Conservation (phyloP, 2,329 filamentous ascomycete genomes). For the Graphilbum sp. region DNA sequence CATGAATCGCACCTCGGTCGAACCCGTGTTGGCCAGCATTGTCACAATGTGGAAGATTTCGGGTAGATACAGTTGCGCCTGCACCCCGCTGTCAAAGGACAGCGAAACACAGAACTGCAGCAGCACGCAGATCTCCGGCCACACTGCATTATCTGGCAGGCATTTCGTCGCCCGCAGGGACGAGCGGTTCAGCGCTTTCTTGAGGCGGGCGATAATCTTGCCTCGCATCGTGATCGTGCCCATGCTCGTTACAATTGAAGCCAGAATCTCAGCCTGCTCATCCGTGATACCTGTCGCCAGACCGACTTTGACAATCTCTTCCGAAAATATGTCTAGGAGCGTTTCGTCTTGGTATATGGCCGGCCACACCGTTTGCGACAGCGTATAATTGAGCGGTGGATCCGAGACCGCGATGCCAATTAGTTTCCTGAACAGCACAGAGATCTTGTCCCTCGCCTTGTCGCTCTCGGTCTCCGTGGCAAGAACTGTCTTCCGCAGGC, state of each 20-base stretch:
- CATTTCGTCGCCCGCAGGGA: conserved; percentile 49
- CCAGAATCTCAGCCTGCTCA: conserved; percentile 41
- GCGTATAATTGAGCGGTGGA: conserved; percentile 36
- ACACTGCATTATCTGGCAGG: conserved; percentile 50
- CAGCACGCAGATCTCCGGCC: conserved; percentile 52
- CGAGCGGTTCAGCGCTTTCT: conserved; percentile 51
- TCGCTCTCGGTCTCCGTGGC: conserved; percentile 45
- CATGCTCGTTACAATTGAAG: conserved; percentile 45
- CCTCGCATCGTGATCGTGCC: conserved; percentile 49
- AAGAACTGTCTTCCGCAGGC: conserved; percentile 42
- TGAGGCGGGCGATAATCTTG: conserved; percentile 46
- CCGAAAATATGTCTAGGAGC: conserved; percentile 48
- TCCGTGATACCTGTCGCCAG: conserved; percentile 39
- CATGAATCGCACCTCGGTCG: conserved; percentile 35
- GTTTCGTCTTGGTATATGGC: conserved; percentile 47
- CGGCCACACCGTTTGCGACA: conserved; percentile 53
- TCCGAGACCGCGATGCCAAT: conserved; percentile 49
- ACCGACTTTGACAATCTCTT: conserved; percentile 49
- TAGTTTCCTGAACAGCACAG: conserved; percentile 45
- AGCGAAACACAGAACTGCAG: conserved; percentile 49
- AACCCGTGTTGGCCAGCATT: conserved; percentile 51
- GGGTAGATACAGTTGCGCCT: conserved; percentile 50
- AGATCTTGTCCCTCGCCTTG: conserved; percentile 49
- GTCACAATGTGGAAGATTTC: conserved; percentile 57
- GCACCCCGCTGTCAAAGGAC: conserved; percentile 51